These are phyloP conservation scores for Phialocephala sp. DNA, from an alignment of 2,329 filamentous ascomycete genomes.

Conservation along the genomic window DNA sequence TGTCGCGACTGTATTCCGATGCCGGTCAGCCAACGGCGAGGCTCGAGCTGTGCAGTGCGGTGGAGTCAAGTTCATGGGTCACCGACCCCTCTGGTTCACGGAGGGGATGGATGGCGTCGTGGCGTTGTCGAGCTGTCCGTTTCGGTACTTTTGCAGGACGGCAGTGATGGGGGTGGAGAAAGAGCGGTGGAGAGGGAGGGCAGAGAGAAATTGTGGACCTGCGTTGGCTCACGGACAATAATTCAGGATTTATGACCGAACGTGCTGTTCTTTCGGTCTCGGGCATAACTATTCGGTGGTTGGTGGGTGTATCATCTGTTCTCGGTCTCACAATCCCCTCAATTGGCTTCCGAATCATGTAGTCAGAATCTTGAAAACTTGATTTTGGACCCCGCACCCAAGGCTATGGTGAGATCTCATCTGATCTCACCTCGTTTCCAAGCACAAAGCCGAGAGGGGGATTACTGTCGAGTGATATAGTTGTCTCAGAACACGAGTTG, in stretches of 20 bases:
- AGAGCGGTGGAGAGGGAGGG: neutral
- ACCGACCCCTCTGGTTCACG: conserved; percentile 11
- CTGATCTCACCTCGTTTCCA: conserved; percentile 10
- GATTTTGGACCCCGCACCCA: conserved; percentile 13
- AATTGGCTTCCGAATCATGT: conserved; percentile 5
- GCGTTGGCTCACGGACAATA: neutral
- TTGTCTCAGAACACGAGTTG: conserved; percentile 5
- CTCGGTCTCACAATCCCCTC: neutral
- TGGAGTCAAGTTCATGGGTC: neutral
- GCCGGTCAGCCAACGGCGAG: neutral
- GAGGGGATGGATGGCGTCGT: neutral
- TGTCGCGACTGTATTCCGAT: conserved; percentile 11
- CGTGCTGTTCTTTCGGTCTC: neutral
- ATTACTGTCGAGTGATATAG: neutral
- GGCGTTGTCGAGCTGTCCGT: conserved; percentile 8
- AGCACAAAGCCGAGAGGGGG: neutral
- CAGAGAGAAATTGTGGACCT: neutral
- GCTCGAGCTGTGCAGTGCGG: neutral
- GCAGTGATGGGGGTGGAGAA: conserved; percentile 6
- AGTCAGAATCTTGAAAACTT: neutral
- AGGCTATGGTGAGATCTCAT: conserved; percentile 9
- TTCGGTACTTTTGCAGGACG: conserved; percentile 21
- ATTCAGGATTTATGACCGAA: conserved; percentile 8
- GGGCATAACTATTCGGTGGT: neutral
- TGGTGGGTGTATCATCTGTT: neutral